phyloP scores from a whole-genome alignment of 2,329 filamentous ascomycete genomes.

The Trichoderma semiorbis region DNA sequence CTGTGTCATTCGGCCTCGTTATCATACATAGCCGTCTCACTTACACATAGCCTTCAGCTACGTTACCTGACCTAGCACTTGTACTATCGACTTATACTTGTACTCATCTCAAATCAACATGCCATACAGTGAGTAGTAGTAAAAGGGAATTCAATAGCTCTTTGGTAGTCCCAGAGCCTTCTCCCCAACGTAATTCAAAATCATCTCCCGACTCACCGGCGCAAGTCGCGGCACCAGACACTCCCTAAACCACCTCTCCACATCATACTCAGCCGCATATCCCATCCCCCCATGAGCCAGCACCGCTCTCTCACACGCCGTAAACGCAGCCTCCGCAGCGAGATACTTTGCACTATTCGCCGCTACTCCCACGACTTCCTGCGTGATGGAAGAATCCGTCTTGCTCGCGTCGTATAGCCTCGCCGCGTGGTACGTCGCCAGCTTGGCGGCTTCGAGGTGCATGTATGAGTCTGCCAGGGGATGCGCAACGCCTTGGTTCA shows the following conservation, averaged over 20 bases:
- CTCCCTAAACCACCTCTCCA: slow-evolving; percentile 63
- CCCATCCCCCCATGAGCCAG: slow-evolving; percentile 62
- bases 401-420: slow-evolving; percentile 56
- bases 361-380: slow-evolving; percentile 58
- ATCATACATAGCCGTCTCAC: not conserved
- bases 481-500: slow-evolving; percentile 64
- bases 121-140: not conserved
- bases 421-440: slow-evolving; percentile 64
- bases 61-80: not conserved
- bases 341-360: slow-evolving; percentile 70
- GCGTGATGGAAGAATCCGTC: slow-evolving; percentile 49
- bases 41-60: not conserved
- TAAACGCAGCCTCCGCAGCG: slow-evolving; percentile 62
- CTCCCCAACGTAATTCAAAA: slow-evolving; percentile 69
- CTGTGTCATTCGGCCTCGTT: not conserved
- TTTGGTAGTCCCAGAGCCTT: slow-evolving; percentile 63
- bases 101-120: not conserved
- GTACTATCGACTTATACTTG: not conserved
- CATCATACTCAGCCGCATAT: slow-evolving; percentile 62
- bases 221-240: slow-evolving; percentile 62
- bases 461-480: slow-evolving; percentile 64
- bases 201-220: slow-evolving; percentile 68
- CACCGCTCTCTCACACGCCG: slow-evolving; percentile 59
- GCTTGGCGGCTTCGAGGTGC: slow-evolving; percentile 61
- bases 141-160: slow-evolving; percentile 51